Conservation (phyloP, 257 asterid genomes). For the Capsicum baccatum region DNA sequence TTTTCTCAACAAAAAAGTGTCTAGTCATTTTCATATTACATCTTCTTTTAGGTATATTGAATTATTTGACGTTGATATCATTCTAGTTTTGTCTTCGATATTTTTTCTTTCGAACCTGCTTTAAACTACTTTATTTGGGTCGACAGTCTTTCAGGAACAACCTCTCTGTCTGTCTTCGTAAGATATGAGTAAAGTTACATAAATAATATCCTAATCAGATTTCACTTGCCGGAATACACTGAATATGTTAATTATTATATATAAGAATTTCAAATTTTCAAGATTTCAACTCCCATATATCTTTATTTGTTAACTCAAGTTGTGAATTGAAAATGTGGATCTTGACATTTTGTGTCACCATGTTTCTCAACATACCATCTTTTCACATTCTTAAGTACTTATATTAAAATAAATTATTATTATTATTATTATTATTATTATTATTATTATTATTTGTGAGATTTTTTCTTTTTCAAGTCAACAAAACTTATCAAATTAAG, state of each 20-base stretch:
- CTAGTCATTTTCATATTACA: neutral
- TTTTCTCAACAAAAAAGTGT: neutral
- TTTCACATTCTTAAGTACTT: neutral
- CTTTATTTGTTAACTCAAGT: neutral
- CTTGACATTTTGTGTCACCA: slow-evolving; percentile 2
- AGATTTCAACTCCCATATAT: neutral
- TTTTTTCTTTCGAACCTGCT: too few relatives aligned
- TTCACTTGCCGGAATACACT: too few relatives aligned
- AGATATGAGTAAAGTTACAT: neutral
- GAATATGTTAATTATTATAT: neutral
- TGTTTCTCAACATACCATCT: neutral
- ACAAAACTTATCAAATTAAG: slow-evolving; percentile 18
- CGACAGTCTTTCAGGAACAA: accelerated
- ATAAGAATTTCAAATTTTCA: neutral
- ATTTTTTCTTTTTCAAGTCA: slow-evolving; percentile 38
- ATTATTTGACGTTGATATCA: too few relatives aligned
- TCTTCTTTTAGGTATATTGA: neutral
- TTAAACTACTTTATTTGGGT: neutral
- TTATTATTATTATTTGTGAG: neutral
- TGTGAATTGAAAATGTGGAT: neutral
- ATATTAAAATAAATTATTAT: neutral
- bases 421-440: neutral
- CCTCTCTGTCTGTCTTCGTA: too few relatives aligned
- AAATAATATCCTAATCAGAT: neutral
- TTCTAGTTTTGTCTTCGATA: too few relatives aligned